Conservation (phyloP, 805 yeast genomes). For the Yamadazyma sp. region DNA sequence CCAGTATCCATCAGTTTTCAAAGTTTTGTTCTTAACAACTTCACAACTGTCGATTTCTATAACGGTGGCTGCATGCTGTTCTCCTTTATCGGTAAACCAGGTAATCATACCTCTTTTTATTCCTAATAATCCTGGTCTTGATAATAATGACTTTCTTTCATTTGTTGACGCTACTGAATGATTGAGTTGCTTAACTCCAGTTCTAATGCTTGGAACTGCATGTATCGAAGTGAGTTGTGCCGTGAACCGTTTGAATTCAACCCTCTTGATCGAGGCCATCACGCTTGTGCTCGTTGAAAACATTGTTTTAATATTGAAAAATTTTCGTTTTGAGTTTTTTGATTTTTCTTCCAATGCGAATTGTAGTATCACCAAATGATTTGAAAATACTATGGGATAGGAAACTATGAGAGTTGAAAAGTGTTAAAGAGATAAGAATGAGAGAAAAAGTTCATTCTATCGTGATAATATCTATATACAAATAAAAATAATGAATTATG, state of each 20-base stretch:
- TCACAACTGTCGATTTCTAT: conserved; percentile 86
- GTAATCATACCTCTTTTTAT: conserved; percentile 89
- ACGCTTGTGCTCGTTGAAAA: conserved; percentile 2
- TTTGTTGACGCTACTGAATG: conserved; percentile 71
- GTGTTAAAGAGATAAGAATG: too few relatives aligned
- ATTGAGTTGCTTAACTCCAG: conserved; percentile 49
- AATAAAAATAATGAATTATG: too few relatives aligned
- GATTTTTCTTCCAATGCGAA: too few relatives aligned
- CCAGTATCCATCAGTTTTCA: conserved; percentile 71
- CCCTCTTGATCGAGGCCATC: background rate
- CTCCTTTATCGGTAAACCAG: conserved; percentile 70
- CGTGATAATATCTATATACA: too few relatives aligned
- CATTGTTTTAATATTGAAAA: conserved; percentile 4
- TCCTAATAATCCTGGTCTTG: conserved; percentile 82
- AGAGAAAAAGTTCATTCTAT: too few relatives aligned
- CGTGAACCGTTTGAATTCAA: conserved; percentile 23
- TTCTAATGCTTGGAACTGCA: conserved; percentile 46
- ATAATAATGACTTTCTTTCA: conserved; percentile 65
- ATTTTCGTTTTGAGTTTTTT: conserved; percentile 2
- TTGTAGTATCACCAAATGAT: too few relatives aligned
- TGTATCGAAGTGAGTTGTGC: conserved; percentile 50
- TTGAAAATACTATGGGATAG: too few relatives aligned
- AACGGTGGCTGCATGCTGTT: conserved; percentile 77
- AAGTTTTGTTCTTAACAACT: conserved; percentile 70
- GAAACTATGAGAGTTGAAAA: too few relatives aligned